These are phyloP conservation scores for Zygosaccharomyces lentus DNA, from an alignment of 805 yeast genomes.

Conservation along the genomic window DNA sequence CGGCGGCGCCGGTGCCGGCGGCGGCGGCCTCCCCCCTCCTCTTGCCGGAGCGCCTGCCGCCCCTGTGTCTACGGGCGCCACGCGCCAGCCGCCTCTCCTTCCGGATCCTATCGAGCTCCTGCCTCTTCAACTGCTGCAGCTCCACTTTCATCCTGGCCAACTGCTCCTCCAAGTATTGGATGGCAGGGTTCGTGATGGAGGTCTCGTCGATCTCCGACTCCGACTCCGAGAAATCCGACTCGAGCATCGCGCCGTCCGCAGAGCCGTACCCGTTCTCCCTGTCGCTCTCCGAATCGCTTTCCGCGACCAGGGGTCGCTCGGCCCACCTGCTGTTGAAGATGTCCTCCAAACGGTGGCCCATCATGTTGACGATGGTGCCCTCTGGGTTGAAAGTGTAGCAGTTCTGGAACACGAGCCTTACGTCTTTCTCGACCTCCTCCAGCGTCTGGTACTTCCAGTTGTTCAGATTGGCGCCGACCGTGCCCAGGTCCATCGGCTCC, in stretches of 20 bases:
- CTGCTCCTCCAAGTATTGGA: constrained; percentile 83
- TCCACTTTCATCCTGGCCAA: constrained; percentile 80
- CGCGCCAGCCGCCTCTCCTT: constrained; percentile 49
- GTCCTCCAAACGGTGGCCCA: constrained; percentile 90
- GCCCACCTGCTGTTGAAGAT: constrained; percentile 85
- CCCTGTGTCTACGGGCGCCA: constrained; percentile 32
- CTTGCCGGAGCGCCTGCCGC: constrained; percentile 39
- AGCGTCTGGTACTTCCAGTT: constrained; percentile 87
- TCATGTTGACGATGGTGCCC: constrained; percentile 91
- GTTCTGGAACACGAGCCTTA: constrained; percentile 77
- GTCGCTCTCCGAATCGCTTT: constrained; percentile 43
- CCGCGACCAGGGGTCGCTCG: constrained; percentile 71
- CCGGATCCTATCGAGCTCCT: constrained; percentile 61
- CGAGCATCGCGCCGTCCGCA: constrained; percentile 33
- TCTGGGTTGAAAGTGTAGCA: constrained; percentile 93
- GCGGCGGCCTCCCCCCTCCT: constrained; percentile 30
- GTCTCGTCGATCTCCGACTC: constrained; percentile 58
- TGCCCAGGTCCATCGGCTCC: constrained; percentile 92
- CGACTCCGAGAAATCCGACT: constrained; percentile 43
- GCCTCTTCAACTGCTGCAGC: constrained; percentile 74
- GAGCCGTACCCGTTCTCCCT: constrained; percentile 39
- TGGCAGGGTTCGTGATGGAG: constrained; percentile 80
- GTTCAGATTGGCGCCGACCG: constrained; percentile 71
- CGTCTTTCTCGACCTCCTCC: constrained; percentile 80
- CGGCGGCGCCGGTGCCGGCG: constrained; percentile 16